These are phyloP conservation scores for Triticum aestivum DNA, from an alignment of 176 grass and related monocot species.

Conservation along the genomic window IWGSC_CS_RefSeq_v2.1 NC_057799.1:492897552-492898051, in stretches of 20 bases:
- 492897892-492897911: slow-evolving; percentile 51
- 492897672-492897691: no score
- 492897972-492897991: slow-evolving; percentile 65
- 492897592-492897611: no score
- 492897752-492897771: no score
- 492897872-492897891: slow-evolving; percentile 47
- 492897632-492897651: no score
- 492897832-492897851: slow-evolving; percentile 54
- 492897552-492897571: no score
- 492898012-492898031: slow-evolving; percentile 3
- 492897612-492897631: no score
- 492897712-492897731: no score
- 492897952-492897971: slow-evolving; percentile 50
- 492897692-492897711: no score
- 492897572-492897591: no score
- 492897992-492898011: slow-evolving; percentile 53
- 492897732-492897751: no score
- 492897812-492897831: slow-evolving; percentile 49
- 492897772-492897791: no score
- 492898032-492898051: slow-evolving; percentile 34
- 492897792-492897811: slow-evolving; percentile 32
- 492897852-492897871: slow-evolving; percentile 42
- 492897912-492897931: slow-evolving; percentile 32
- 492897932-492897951: slow-evolving; percentile 57
- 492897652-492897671: no score